Conservation (phyloP, 139 green algal species). For the Chlorella sp. region DNA sequence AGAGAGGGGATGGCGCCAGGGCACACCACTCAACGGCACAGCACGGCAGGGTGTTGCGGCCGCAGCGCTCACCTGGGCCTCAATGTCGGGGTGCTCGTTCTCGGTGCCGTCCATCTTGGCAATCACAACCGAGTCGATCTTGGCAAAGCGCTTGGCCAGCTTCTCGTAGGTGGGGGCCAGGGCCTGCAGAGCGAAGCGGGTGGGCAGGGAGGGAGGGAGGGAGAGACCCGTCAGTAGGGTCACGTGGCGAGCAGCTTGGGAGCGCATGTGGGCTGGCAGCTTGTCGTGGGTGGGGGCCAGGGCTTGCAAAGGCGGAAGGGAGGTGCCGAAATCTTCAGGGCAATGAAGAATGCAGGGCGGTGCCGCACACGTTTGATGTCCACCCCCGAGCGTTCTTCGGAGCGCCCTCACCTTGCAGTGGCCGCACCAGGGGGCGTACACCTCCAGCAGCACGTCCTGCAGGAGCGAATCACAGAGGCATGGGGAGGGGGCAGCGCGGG, state of each 20-base stretch:
- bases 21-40: no score
- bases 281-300: slow-evolving; percentile 66
- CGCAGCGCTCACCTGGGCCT: slow-evolving; percentile 31
- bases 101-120: slow-evolving; percentile 78
- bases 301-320: slow-evolving; percentile 8
- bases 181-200: slow-evolving; percentile 2
- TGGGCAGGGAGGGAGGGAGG: no score
- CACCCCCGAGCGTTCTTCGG: neutral
- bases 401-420: slow-evolving; percentile 64
- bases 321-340: no score
- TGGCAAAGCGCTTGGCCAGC: slow-evolving; percentile 50
- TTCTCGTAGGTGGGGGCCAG: slow-evolving; percentile 67
- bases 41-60: no score
- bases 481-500: no score
- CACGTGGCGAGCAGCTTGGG: no score
- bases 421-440: slow-evolving; percentile 77
- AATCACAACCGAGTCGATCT: slow-evolving; percentile 62
- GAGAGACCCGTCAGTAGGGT: no score
- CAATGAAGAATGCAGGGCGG: no score
- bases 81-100: slow-evolving; percentile 62
- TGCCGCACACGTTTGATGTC: no score
- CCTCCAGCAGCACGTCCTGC: slow-evolving; percentile 65
- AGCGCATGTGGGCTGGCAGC: no score
- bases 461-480: no score
- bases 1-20: no score